phyloP scores from a whole-genome alignment of 108 stramenopile genomes.

The Skeletonema grethae region DNA sequence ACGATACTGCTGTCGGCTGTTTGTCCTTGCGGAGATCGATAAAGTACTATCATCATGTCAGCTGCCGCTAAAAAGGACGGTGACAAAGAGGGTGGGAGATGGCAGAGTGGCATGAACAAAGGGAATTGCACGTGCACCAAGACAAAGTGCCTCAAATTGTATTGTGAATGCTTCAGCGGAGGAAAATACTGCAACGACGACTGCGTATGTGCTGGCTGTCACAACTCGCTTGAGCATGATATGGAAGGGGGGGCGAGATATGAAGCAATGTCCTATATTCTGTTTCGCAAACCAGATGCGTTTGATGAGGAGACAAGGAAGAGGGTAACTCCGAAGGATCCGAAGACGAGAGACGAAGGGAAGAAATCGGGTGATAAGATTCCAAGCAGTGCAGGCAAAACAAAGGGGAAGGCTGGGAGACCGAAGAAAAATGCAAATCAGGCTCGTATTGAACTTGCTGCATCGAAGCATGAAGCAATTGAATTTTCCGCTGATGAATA shows the following conservation, averaged over 20 bases:
- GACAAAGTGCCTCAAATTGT: conserved; percentile 76
- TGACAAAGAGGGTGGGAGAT: not conserved
- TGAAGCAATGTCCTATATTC: conserved; percentile 11
- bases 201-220: conserved; percentile 36
- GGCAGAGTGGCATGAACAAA: not conserved
- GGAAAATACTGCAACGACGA: conserved; percentile 48
- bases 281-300: conserved; percentile 32
- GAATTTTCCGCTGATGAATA: conserved; percentile 18
- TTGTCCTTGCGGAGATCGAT: too few species aligned
- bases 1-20: too few species aligned
- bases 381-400: conserved; percentile 1
- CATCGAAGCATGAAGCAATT: conserved; percentile 11
- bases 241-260: conserved; percentile 4
- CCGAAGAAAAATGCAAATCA: conserved; percentile 9
- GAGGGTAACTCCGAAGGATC: not conserved
- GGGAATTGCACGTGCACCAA: conserved; percentile 65
- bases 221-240: conserved; percentile 12
- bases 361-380: not conserved
- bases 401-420: conserved; percentile 1
- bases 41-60: not conserved
- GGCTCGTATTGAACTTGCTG: conserved; percentile 5
- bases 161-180: conserved; percentile 79
- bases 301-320: conserved; percentile 23
- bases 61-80: not conserved
- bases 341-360: not conserved